Conservation (phyloP, 2,329 filamentous ascomycete species). For the Sporothrix luriei region DNA sequence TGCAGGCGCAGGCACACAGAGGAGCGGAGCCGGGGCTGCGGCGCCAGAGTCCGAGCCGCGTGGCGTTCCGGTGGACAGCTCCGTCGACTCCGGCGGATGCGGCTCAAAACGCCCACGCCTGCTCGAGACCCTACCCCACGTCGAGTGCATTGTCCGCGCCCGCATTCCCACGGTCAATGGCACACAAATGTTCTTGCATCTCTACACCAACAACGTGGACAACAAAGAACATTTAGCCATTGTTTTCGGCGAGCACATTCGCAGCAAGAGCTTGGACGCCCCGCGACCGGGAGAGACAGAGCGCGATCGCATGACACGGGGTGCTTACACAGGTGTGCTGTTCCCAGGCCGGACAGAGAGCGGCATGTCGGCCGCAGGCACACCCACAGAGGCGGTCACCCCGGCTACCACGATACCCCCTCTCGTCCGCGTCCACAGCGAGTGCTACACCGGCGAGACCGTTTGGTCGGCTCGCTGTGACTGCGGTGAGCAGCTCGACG, state of each 20-base stretch:
- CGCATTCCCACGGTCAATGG: constrained; percentile 90
- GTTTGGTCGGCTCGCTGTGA: constrained; percentile 98
- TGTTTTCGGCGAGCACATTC: constrained; percentile 86
- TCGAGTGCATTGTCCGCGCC: constrained; percentile 92
- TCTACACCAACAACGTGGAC: constrained; percentile 91
- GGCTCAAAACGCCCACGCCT: constrained; percentile 69
- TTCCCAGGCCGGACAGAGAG: constrained; percentile 83
- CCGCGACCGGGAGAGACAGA: constrained; percentile 77
- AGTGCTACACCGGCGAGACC: constrained; percentile 98
- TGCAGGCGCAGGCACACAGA: too few species aligned
- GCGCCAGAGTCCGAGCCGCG: constrained; percentile 45
- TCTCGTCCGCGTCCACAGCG: constrained; percentile 91
- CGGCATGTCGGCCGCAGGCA: constrained; percentile 49
- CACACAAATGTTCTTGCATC: constrained; percentile 94
- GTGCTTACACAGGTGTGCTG: constrained; percentile 85
- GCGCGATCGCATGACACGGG: constrained; percentile 88
- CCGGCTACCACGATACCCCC: constrained; percentile 53
- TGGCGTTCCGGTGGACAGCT: constrained; percentile 63
- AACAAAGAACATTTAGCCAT: constrained; percentile 97
- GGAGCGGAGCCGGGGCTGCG: constrained; percentile 3
- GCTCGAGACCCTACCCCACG: constrained; percentile 73
- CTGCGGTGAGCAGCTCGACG: constrained; percentile 95
- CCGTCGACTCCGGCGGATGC: constrained; percentile 60
- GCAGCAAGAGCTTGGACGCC: constrained; percentile 71
- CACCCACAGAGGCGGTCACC: neutral